A percentile compares a stretch with the other conserved stretches of the same genome.
Conservation (phyloP, 2,329 filamentous ascomycete species). For the Coniochaeta sp. region DNA sequence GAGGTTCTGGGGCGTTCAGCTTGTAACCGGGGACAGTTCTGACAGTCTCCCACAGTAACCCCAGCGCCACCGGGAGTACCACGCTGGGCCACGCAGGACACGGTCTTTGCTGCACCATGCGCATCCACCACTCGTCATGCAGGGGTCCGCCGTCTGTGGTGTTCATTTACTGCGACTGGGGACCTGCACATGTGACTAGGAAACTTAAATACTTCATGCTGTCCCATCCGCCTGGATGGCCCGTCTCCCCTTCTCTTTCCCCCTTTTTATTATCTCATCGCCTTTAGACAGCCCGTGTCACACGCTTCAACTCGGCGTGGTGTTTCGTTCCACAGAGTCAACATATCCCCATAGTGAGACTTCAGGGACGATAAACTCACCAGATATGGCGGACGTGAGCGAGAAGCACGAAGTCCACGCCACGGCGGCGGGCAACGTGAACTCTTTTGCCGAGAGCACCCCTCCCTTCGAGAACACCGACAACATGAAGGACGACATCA, state of each 20-base stretch:
- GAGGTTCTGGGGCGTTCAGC: background rate
- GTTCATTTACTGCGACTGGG: background rate
- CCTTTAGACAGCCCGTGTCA: background rate
- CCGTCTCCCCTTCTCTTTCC: background rate
- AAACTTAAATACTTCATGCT: slow-evolving; percentile 1
- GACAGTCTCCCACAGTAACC: too few species aligned
- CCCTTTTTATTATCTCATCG: background rate
- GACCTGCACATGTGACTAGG: background rate
- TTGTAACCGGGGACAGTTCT: too few species aligned
- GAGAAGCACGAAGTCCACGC: slow-evolving; percentile 14
- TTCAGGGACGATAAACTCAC: slow-evolving; percentile 3
- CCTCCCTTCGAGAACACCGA: slow-evolving; percentile 13
- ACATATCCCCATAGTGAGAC: slow-evolving; percentile 3
- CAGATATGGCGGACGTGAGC: slow-evolving; percentile 12
- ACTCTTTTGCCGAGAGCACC: slow-evolving; percentile 16
- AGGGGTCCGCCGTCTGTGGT: background rate
- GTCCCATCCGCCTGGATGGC: background rate
- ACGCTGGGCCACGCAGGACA: background rate
- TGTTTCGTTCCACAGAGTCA: background rate
- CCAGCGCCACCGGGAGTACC: too few species aligned
- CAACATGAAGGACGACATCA: slow-evolving; percentile 14
- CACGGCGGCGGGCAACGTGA: slow-evolving; percentile 11
- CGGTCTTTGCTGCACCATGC: background rate
- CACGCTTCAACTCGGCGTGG: background rate
- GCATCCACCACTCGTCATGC: background rate